phyloP scores from a whole-genome alignment of 495 filamentous ascomycete species.

The Hypoxylon subgilvum region DNA sequence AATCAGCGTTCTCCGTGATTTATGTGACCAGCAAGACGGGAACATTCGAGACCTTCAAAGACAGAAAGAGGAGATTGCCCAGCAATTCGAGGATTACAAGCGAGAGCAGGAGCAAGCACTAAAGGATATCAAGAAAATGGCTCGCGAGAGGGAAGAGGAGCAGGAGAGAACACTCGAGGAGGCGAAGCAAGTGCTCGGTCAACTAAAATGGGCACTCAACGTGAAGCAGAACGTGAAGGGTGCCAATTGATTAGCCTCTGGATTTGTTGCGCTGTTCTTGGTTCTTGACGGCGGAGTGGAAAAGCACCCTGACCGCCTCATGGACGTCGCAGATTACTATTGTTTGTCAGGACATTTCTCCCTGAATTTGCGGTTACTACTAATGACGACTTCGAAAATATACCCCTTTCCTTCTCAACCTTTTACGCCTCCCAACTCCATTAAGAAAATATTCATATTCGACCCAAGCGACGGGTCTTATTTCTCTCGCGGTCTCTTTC shows the following conservation, averaged over 20 bases:
- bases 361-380: neutral
- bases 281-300: neutral
- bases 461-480: neutral
- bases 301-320: neutral
- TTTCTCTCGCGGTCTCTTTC: neutral
- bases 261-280: neutral
- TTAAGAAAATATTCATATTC: neutral
- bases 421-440: neutral
- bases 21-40: slow-evolving; percentile 73
- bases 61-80: slow-evolving; percentile 65
- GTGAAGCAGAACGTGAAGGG: slow-evolving; percentile 64
- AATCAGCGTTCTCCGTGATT: slow-evolving; percentile 60
- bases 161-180: slow-evolving; percentile 64
- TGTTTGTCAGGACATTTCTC: neutral
- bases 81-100: slow-evolving; percentile 68
- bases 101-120: slow-evolving; percentile 65
- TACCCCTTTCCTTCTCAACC: slow-evolving; percentile 9
- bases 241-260: slow-evolving; percentile 47
- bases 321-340: neutral
- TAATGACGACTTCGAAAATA: slow-evolving; percentile 9
- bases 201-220: slow-evolving; percentile 72
- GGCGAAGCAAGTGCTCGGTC: slow-evolving; percentile 64
- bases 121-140: slow-evolving; percentile 60
- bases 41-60: slow-evolving; percentile 64
- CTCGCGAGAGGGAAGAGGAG: slow-evolving; percentile 58